Conservation (phyloP, 169 alveolate genomes). For the Plasmodium sp. region DNA sequence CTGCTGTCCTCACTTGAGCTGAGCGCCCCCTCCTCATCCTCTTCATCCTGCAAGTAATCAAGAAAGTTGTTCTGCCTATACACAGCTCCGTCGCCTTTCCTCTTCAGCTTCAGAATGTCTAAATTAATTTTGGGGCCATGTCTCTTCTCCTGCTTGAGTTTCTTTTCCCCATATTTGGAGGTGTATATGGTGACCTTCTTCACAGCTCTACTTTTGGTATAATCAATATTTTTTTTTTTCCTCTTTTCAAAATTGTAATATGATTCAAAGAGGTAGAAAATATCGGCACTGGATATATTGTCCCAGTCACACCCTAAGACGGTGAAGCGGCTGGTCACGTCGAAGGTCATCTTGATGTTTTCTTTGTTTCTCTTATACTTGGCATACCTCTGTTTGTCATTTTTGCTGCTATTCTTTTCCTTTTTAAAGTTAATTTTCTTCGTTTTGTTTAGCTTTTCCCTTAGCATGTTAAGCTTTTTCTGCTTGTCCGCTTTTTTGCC, state of each 20-base stretch:
- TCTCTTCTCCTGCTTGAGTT: conserved; percentile 91
- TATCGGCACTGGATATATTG: conserved; percentile 93
- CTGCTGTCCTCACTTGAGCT: not conserved
- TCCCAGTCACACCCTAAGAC: conserved; percentile 98
- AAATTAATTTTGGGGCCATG: conserved; percentile 92
- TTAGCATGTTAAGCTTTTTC: not conserved
- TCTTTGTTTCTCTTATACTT: conserved; percentile 64
- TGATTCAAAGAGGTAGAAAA: conserved; percentile 92
- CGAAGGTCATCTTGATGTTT: conserved; percentile 22
- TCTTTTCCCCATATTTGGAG: conserved; percentile 94
- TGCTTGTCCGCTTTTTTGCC: conserved; percentile 18
- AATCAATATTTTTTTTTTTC: conserved; percentile 79
- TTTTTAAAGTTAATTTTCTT: conserved; percentile 39
- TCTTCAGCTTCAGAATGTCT: not conserved
- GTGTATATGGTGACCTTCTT: conserved; percentile 93
- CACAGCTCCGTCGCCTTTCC: conserved; percentile 20
- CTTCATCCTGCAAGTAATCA: conserved; percentile 75
- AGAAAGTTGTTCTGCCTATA: conserved; percentile 59
- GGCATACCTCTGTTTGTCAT: not conserved
- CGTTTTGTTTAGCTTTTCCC: conserved; percentile 9
- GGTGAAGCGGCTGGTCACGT: conserved; percentile 93
- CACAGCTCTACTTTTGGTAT: conserved; percentile 86
- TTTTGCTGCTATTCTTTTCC: conserved; percentile 34
- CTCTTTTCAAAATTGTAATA: conserved; percentile 83
- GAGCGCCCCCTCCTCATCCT: conserved; percentile 19